Evolutionary conservation across 2,329 filamentous ascomycete genomes (phyloP), one percentile per base, ranked within the genome.

Genomic region (Ciborinia camelliae): DNA sequence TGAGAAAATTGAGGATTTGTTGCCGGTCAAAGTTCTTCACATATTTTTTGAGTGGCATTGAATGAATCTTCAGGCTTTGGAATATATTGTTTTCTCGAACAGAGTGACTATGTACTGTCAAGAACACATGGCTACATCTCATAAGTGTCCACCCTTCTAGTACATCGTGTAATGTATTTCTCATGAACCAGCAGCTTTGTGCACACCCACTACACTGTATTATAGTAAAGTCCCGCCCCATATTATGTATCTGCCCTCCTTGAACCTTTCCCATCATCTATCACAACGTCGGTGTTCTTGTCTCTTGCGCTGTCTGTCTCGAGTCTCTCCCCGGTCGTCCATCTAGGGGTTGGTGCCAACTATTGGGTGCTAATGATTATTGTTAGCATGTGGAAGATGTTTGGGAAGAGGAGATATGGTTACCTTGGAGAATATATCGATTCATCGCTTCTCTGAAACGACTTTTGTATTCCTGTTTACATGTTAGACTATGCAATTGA

Each of bases 391-490:
- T 18, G 1, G 14, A 51, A 26, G 28, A 35, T n/a, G 23, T 8
- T 6, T 4, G 20, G 14, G 55, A 14, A 20, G n/a, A 4, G 14
- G 8, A 26, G 15, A 20, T 47, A 20, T 26, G n/a, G 26, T 39
- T 70, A 71, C 72, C 73, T 66, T 75, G 74, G 35, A 76, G 70
- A 15, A 86, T 86, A 74, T 88, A 92, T 84, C 92, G 87, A 72
- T 92, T 91, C 95, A 99, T 99, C 15, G 93, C 93, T 78, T 97
- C 94, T 69, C 95, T 81, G 80, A 99, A 99, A 7, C 95, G 87
- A 71, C 90, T 93, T 77, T 97, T 96, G 77, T 99, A 99, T 78
- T 99, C 79, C 71, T 72, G 43, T 50, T 32, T 41, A 15, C n/a
- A 30, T 20, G 41, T 68, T 48, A 65, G 51, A 47, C 52, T 12